These are phyloP conservation scores for Linum trigynum DNA, from an alignment of 345 rosid genomes.

Conservation along the genomic window DNA sequence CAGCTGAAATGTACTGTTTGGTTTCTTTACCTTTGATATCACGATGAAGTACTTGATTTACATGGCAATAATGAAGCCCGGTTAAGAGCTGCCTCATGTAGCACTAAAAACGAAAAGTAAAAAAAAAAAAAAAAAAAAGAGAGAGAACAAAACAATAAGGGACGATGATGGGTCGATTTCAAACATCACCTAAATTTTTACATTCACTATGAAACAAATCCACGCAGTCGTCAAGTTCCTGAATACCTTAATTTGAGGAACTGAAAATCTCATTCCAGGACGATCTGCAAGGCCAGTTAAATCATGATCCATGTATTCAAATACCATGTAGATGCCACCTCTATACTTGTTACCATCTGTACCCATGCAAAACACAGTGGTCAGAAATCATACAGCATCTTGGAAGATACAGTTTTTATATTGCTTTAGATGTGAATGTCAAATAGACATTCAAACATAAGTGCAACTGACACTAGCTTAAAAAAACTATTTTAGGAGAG, in stretches of 20 bases:
- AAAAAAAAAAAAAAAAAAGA: constrained; percentile 10
- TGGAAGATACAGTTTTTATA: not conserved
- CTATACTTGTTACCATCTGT: constrained; percentile 85
- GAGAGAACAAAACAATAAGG: not conserved
- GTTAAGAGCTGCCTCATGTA: constrained; percentile 97
- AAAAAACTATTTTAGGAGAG: not conserved
- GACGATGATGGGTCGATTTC: not conserved
- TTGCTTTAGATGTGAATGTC: not conserved
- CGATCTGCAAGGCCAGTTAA: constrained; percentile 94
- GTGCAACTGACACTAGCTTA: not conserved
- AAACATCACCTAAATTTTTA: not conserved
- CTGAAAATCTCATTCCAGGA: constrained; percentile 84
- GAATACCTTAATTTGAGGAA: constrained; percentile 86
- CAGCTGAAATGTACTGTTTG: not conserved
- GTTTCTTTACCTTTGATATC: constrained; percentile 69
- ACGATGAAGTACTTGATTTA: constrained; percentile 93
- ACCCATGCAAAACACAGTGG: constrained; percentile 6
- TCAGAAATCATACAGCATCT: constrained; percentile 12
- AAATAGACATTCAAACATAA: not conserved
- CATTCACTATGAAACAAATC: not conserved
- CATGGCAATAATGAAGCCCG: constrained; percentile 91
- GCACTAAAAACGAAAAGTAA: constrained; percentile 33
- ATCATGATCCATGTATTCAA: constrained; percentile 97
- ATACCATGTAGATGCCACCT: constrained; percentile 96
- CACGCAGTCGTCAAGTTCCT: not conserved